Base-by-base conservation (phyloP, 2,329 filamentous ascomycete species). In the Trichoderma asperellum region DNA sequence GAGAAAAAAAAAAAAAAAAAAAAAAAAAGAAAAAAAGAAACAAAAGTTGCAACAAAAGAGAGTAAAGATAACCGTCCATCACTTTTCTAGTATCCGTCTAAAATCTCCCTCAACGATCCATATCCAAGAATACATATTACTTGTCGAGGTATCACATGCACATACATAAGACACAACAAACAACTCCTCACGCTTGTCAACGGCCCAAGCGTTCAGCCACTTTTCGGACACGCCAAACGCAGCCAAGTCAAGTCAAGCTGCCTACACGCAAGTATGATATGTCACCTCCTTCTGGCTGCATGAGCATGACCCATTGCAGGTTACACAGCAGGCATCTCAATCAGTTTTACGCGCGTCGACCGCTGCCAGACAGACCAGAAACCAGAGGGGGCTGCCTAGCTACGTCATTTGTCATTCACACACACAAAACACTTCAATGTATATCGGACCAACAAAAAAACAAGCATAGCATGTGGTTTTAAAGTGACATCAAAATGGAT, bases 401-500 rank as follows among this genome's bases (percentile, higher is more conserved):
- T 64, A 69, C 67, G 67, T 72, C 64, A 66, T 43, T 43, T 68
- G 27, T 27, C 47, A 37, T 37, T 27, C 7, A 12, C 58, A 35
- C 53, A 35, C 14, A 37, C 29, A 21, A 37, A 34, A 4, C 29
- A 43, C 27, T 21, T 27, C 11, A n/a, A 58, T 69, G 18, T n/a
- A 16, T 12, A 63, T 64, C 12, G 61, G 69, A 29, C 53, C 29
- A 35, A 58, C 62, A 5, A 14, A 24, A 18, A 10, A 18, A 43
- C 37, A 8, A 18, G 37, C 6, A 4, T 43, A 18, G 40, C 18
- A 43, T 43, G 40, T 43, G 12, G 5, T 29, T 27, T 35, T n/a
- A 57, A 68, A 70, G 60, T 70, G 69, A 70, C 69, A 66, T 70
- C 66, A 70, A 60, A 63, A 63, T 66, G 55, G 18, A 35, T 57